Conservation (phyloP, 2,329 filamentous ascomycete species). For the Emmonsiellopsis sp. region DNA sequence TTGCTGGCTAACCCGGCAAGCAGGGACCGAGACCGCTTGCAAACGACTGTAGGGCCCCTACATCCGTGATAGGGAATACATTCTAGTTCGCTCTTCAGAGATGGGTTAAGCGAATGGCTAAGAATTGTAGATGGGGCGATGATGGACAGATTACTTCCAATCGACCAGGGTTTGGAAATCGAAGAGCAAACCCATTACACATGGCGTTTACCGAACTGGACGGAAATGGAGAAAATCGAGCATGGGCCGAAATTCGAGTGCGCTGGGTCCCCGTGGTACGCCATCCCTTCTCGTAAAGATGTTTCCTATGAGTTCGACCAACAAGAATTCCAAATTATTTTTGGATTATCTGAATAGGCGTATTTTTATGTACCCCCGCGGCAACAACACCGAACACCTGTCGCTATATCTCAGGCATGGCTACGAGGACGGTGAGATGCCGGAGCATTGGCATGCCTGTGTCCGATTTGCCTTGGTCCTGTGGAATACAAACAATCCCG, state of each 20-base stretch:
- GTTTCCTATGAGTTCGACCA: not conserved
- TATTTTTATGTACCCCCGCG: slow-evolving; percentile 3
- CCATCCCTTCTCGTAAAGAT: slow-evolving; percentile 7
- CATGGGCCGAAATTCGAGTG: slow-evolving; percentile 84
- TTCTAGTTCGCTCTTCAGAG: too few species aligned
- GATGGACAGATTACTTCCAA: slow-evolving; percentile 66
- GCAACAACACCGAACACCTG: slow-evolving; percentile 2
- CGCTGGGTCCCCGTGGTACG: slow-evolving; percentile 76
- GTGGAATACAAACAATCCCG: slow-evolving; percentile 6
- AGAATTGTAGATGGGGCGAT: slow-evolving; percentile 62
- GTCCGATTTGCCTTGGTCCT: slow-evolving; percentile 6
- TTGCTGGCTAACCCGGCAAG: not conserved
- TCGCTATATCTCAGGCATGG: slow-evolving; percentile 7
- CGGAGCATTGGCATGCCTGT: slow-evolving; percentile 5
- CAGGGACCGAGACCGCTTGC: not conserved
- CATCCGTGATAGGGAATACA: too few species aligned
- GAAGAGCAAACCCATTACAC: slow-evolving; percentile 67
- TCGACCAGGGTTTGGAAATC: slow-evolving; percentile 69
- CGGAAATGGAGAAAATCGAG: slow-evolving; percentile 63
- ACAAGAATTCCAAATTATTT: not conserved
- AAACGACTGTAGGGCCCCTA: not conserved
- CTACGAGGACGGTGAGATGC: slow-evolving; percentile 3
- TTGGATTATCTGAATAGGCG: not conserved
- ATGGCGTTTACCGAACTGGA: slow-evolving; percentile 84
- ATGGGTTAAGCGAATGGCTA: not conserved